A percentile compares a stretch with the other conserved stretches of the same genome.
Evolutionary conservation across 1,139 yeast species (phyloP).

Genomic region (Kodamaea plutei): DNA sequence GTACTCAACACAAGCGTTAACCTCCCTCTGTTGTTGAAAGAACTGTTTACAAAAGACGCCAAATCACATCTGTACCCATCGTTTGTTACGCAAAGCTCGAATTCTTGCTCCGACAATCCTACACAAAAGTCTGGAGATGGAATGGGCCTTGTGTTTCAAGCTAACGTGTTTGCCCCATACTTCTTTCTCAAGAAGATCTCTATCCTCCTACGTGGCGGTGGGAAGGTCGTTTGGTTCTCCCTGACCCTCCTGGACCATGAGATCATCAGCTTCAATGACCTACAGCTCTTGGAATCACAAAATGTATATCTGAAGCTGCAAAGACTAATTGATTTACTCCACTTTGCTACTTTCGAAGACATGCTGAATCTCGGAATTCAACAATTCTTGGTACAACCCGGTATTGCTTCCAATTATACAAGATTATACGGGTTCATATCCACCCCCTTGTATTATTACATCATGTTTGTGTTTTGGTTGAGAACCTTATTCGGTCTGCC

Average conservation of each 20-base stretch:
- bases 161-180: constrained; percentile 93
- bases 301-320: constrained; percentile 91
- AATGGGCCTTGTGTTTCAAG: constrained; percentile 86
- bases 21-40: constrained; percentile 71
- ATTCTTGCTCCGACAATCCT: constrained; percentile 58
- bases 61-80: constrained; percentile 62
- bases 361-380: constrained; percentile 50
- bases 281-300: constrained; percentile 61
- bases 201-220: constrained; percentile 51
- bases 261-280: constrained; percentile 65
- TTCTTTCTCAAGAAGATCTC: constrained; percentile 63
- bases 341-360: constrained; percentile 59
- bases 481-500: constrained; percentile 81
- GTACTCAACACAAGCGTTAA: constrained; percentile 66
- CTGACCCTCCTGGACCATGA: constrained; percentile 74
- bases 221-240: constrained; percentile 82
- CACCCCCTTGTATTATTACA: constrained; percentile 73
- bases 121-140: constrained; percentile 72
- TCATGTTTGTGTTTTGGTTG: constrained; percentile 77
- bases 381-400: constrained; percentile 88
- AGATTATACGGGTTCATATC: constrained; percentile 65
- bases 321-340: constrained; percentile 77
- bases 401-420: constrained; percentile 85
- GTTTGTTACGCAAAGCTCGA: constrained; percentile 75
- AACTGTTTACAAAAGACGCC: constrained; percentile 33